Conservation (phyloP, 805 yeast species). For the Hanseniaspora valbyensis region DNA sequence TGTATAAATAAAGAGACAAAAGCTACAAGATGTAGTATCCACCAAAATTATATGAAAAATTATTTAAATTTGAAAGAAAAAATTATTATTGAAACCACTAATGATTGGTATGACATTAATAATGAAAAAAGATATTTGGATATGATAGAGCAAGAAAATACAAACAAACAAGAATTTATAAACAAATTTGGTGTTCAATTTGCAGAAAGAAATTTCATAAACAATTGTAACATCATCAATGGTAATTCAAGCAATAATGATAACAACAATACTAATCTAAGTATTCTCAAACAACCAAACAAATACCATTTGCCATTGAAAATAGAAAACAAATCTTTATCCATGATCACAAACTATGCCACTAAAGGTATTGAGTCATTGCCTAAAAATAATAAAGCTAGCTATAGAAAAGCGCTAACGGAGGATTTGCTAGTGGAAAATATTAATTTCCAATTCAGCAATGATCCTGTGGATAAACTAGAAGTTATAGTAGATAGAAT, state of each 20-base stretch:
- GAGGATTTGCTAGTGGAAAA: slow-evolving; percentile 35
- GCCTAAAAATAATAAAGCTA: slow-evolving; percentile 10
- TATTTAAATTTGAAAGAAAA: slow-evolving; percentile 54
- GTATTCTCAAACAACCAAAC: slow-evolving; percentile 33
- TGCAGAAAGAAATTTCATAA: slow-evolving; percentile 10
- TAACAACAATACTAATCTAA: slow-evolving; percentile 9
- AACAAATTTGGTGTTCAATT: slow-evolving; percentile 11
- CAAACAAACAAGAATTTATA: slow-evolving; percentile 1
- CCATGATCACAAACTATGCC: slow-evolving; percentile 32
- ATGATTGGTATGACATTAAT: slow-evolving; percentile 84
- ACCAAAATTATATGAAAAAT: slow-evolving; percentile 68
- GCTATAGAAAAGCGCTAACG: slow-evolving; percentile 9
- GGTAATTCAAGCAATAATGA: slow-evolving; percentile 11
- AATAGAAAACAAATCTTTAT: slow-evolving; percentile 26
- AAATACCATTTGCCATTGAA: slow-evolving; percentile 37
- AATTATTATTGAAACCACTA: slow-evolving; percentile 62
- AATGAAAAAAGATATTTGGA: slow-evolving; percentile 79
- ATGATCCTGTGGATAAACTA: slow-evolving; percentile 31
- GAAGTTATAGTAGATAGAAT: slow-evolving; percentile 56
- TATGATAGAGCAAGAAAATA: slow-evolving; percentile 28
- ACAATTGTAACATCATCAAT: slow-evolving; percentile 10
- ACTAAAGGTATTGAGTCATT: slow-evolving; percentile 20
- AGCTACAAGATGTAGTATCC: slow-evolving; percentile 67
- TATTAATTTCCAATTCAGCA: slow-evolving; percentile 34
- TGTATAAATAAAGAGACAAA: slow-evolving; percentile 72